phyloP scores from a whole-genome alignment of 306 rosid genomes.

The Vachellia pachyceras region DNA sequence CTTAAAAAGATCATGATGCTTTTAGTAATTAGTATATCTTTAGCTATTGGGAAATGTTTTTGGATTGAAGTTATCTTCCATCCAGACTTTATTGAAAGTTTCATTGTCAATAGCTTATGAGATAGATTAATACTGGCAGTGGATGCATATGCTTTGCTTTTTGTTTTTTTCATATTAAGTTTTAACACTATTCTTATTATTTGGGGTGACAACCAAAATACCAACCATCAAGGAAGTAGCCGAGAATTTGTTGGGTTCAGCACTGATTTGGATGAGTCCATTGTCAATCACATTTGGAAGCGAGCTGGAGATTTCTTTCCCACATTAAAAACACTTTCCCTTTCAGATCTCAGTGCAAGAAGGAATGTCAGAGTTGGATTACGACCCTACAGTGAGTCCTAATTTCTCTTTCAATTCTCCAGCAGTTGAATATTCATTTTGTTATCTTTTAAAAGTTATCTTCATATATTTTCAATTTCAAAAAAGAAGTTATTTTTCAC shows the following conservation, averaged over 20 bases:
- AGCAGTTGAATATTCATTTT: conserved; percentile 18
- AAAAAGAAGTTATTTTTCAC: too few species aligned
- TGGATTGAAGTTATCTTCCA: conserved; percentile 1
- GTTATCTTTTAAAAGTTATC: conserved; percentile 22
- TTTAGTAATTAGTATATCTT: not conserved
- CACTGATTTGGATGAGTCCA: conserved; percentile 71
- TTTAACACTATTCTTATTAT: conserved; percentile 1
- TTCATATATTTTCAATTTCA: not conserved
- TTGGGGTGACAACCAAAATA: conserved; percentile 23
- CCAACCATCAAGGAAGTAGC: conserved; percentile 74
- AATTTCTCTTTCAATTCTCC: conserved; percentile 28
- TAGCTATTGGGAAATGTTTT: not conserved
- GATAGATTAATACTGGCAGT: conserved; percentile 12
- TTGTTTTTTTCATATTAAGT: not conserved
- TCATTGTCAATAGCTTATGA: not conserved
- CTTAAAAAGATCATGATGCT: not conserved
- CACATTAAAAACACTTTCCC: conserved; percentile 54
- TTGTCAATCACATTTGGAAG: conserved; percentile 70
- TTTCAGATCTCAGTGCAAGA: conserved; percentile 59
- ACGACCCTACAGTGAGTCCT: conserved; percentile 86
- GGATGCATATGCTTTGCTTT: conserved; percentile 24
- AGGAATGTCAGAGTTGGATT: conserved; percentile 85
- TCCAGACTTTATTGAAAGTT: not conserved
- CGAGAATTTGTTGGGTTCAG: conserved; percentile 84
- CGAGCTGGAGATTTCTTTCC: conserved; percentile 84